Base-by-base conservation (phyloP, 495 filamentous ascomycete species). In the Penicillium crystallinum region DNA sequence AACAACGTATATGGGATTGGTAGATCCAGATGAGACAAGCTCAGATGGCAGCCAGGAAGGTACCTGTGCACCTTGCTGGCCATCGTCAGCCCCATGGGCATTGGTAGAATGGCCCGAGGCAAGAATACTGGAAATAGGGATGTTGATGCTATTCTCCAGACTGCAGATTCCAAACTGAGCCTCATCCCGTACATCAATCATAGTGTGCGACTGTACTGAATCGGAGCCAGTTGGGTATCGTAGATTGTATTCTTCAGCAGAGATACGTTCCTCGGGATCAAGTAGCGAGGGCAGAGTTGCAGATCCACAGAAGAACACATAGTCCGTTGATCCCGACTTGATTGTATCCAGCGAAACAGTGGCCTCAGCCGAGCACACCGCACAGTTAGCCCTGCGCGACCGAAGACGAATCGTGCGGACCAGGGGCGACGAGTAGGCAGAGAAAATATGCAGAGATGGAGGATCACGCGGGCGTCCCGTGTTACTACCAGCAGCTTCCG, bases 141-240 rank as follows among this genome's bases (percentile, higher is more conserved):
- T 68, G 57, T 93, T 96, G 34, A 92, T 76, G 48, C 86, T 89
- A 2, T 85, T 85, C 4, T 77, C 66, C 4, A 96, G 67, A 45
- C 74, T 82, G 45, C 85, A 90, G 22, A 96, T 85, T n/a, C 82
- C 86, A 55, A 89, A 97, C 55, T 96, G 89, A 11, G 84, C 85
- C 57, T 80, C 79, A 50, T 96, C 90, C 22, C 92, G 74, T 4
- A 95, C 90, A 64, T 98, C 92, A 14, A 96, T 66, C 6, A 95
- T 68, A 0, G 84, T 57, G 41, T 83, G 81, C n/a, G 58, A 48
- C 40, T 36, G 38, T 18, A 19, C 36, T 43, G 15, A 37, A 1
- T 3, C 44, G 11, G 46, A 29, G 2, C n/a, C 35, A 8, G 6
- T 19, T 19, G 68, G 49, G 43, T 73, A 40, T 31, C 49, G 46